Conservation (phyloP, 495 filamentous ascomycete genomes). For the Pseudotulostoma volvatum region DNA sequence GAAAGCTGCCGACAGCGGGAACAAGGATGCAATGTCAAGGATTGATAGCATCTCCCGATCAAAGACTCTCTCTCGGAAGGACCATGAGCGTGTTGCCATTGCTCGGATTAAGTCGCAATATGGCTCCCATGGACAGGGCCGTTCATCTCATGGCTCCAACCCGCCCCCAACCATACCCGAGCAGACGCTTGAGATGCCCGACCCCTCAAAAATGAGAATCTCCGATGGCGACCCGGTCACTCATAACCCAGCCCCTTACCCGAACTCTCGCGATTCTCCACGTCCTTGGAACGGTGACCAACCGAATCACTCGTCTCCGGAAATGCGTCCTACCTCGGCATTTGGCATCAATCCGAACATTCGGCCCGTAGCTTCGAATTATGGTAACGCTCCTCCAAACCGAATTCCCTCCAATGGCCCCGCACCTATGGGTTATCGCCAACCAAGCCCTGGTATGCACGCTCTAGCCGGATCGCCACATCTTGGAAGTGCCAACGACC, state of each 20-base stretch:
- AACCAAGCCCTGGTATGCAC: constrained; percentile 20
- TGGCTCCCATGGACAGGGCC: constrained; percentile 59
- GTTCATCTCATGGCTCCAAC: constrained; percentile 41
- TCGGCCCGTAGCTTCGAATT: constrained; percentile 27
- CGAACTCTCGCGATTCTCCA: constrained; percentile 33
- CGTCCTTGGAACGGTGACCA: constrained; percentile 3
- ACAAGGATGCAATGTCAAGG: constrained; percentile 68
- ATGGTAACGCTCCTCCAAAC: constrained; percentile 12
- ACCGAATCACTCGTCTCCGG: constrained; percentile 16
- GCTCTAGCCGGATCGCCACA: constrained; percentile 16
- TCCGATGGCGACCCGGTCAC: constrained; percentile 31
- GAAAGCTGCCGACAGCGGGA: constrained; percentile 77
- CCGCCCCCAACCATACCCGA: constrained; percentile 32
- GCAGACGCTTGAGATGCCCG: constrained; percentile 55
- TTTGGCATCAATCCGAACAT: constrained; percentile 45
- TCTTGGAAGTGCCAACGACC: constrained; percentile 14
- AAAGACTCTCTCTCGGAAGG: constrained; percentile 71
- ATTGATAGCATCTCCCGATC: constrained; percentile 75
- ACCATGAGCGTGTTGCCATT: constrained; percentile 85
- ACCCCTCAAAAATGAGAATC: constrained; percentile 37
- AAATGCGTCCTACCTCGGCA: constrained; percentile 43
- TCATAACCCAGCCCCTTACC: constrained; percentile 21
- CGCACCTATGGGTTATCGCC: constrained; percentile 25
- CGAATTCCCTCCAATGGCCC: constrained; percentile 22
- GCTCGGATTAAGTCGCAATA: constrained; percentile 83